phyloP scores from a whole-genome alignment of 257 asterid genomes.

The Ilex asprella region DNA sequence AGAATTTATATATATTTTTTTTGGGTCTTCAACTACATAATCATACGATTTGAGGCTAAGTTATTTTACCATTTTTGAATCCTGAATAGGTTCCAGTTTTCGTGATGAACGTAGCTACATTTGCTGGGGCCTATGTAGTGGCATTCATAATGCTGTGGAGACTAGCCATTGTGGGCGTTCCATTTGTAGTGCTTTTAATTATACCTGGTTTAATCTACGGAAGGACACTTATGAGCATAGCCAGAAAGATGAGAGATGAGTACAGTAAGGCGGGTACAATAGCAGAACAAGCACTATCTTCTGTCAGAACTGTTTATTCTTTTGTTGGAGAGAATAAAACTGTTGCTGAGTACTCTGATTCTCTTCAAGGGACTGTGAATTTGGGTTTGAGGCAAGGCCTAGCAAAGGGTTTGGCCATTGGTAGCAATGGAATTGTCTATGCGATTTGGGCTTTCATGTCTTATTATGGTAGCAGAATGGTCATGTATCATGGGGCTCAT shows the following conservation, averaged over 20 bases:
- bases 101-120: slow-evolving; percentile 63
- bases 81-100: slow-evolving; percentile 58
- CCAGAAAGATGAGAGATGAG: slow-evolving; percentile 53
- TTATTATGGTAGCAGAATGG: slow-evolving; percentile 73
- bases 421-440: slow-evolving; percentile 69
- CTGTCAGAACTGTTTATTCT: slow-evolving; percentile 76
- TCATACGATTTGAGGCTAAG: no score
- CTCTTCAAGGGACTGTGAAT: slow-evolving; percentile 67
- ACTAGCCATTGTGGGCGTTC: slow-evolving; percentile 65
- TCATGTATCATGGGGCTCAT: slow-evolving; percentile 63
- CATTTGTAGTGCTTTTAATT: slow-evolving; percentile 50
- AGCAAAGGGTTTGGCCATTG: slow-evolving; percentile 85
- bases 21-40: no score
- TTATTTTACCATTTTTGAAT: no score
- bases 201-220: slow-evolving; percentile 91
- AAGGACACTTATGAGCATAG: slow-evolving; percentile 55
- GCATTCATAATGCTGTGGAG: slow-evolving; percentile 73
- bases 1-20: no score
- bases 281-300: slow-evolving; percentile 79
- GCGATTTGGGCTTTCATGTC: slow-evolving; percentile 83
- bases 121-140: slow-evolving; percentile 49
- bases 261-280: slow-evolving; percentile 53
- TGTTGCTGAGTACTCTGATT: slow-evolving; percentile 37
- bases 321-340: slow-evolving; percentile 75
- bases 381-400: slow-evolving; percentile 75